These are phyloP conservation scores for Didymella lethalis DNA, from an alignment of 2,329 filamentous ascomycete species.

Conservation along the genomic window DNA sequence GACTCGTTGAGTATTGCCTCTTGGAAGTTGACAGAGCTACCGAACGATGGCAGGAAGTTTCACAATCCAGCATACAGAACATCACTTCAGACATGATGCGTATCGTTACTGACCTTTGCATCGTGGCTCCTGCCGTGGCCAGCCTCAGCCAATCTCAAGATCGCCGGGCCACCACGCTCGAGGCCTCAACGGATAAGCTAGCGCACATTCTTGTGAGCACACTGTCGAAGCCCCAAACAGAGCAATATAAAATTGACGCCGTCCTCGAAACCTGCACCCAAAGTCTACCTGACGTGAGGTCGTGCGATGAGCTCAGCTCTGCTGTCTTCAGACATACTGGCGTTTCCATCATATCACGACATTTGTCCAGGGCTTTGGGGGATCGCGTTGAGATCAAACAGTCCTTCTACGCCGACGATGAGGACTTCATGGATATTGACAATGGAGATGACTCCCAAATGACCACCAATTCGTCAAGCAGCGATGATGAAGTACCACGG, in stretches of 20 bases:
- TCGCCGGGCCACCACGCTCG: conserved; percentile 34
- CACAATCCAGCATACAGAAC: conserved; percentile 53
- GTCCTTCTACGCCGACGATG: conserved; percentile 47
- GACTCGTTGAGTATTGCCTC: conserved; percentile 56
- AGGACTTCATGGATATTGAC: conserved; percentile 73
- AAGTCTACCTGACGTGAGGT: conserved; percentile 41
- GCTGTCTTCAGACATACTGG: conserved; percentile 39
- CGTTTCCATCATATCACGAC: conserved; percentile 44
- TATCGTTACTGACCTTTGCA: conserved; percentile 59
- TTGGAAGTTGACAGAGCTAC: conserved; percentile 56
- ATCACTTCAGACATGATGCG: conserved; percentile 61
- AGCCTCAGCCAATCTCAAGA: conserved; percentile 30
- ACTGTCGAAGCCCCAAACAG: conserved; percentile 49
- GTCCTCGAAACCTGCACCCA: conserved; percentile 50
- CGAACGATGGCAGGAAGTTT: conserved; percentile 55
- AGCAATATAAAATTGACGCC: conserved; percentile 55
- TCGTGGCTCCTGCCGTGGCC: conserved; percentile 50
- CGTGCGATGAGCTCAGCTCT: conserved; percentile 23
- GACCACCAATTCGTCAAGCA: conserved; percentile 55
- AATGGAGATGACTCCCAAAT: conserved; percentile 68
- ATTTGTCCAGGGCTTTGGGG: conserved; percentile 43
- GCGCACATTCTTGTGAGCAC: conserved; percentile 45
- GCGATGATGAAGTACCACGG: conserved; percentile 53
- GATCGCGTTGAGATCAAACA: conserved; percentile 41
- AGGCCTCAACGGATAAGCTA: conserved; percentile 33